Evolutionary conservation across 441 rosid species (phyloP), one percentile per base, ranked within the genome.

Genomic region (Syzygium malaccense): DNA sequence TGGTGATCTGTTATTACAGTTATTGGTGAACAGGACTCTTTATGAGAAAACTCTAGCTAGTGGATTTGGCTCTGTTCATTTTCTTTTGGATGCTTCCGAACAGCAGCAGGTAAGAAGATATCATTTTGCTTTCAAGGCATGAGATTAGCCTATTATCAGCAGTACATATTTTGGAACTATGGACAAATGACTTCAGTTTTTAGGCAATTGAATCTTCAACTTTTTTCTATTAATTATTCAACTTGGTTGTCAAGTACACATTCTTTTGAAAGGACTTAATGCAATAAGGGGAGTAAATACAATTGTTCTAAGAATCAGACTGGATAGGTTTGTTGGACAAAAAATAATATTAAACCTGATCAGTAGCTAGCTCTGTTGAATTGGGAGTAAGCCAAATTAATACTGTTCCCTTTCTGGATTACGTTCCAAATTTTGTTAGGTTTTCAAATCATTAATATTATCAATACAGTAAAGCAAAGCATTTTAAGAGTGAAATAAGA

Each of bases 1-100:
- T 88, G 60, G 68, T 84, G 87, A 37, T 85, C 62, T 49, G 60
- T 89, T 90, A 64, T 88, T 89, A 78, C 97, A 98, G 99, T 95
- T 96, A 71, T 93, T 96, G 90, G 99, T 98, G 85, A 96, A 98
- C 95, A 96, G 93, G 93, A 96, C 99, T 20, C 98, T 98, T 60
- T 96, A 96, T 86, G 99, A 96, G 96, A 98, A 96, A 95, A 98
- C 99, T 56, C 92, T 96, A 91, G 99, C 99, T 49, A 96, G 99
- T 94, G 99, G 99, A 87, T 98, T 96, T 87, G 99, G 99, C 88
- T 92, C 99, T 17, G 96, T 98, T 90, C 96, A 98, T 92, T 96
- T 98, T 92, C 99, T 98, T 92, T 91, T 98, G 92, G 99, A 98
- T 92, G 98, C 99, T 90, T 96, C 99, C 45, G 97, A 98, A 92